These are phyloP conservation scores for Phytophthora pseudosyringae DNA, from an alignment of 352 stramenopile genomes.

Conservation along the genomic window DNA sequence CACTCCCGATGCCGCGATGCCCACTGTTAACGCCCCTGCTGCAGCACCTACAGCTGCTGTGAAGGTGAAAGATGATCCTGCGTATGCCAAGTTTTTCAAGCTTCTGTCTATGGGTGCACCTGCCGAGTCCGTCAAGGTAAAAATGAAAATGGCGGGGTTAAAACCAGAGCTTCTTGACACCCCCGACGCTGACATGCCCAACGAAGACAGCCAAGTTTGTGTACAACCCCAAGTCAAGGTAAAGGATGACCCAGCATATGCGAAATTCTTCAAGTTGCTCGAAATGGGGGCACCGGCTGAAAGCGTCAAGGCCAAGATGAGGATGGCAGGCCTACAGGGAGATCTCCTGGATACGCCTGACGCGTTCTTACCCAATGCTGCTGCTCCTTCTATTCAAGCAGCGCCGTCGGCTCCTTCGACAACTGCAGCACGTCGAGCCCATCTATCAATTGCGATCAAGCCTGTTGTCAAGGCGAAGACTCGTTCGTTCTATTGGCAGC, in stretches of 20 bases:
- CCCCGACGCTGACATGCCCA: constrained; percentile 52
- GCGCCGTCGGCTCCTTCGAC: constrained; percentile 15
- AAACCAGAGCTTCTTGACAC: constrained; percentile 76
- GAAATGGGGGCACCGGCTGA: constrained; percentile 64
- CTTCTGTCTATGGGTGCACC: constrained; percentile 67
- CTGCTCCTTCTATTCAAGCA: constrained; percentile 14
- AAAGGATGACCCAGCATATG: constrained; percentile 70
- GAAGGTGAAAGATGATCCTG: constrained; percentile 68
- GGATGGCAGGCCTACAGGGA: constrained; percentile 57
- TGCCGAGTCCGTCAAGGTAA: constrained; percentile 57
- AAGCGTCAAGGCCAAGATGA: constrained; percentile 76
- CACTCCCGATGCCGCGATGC: constrained; percentile 59
- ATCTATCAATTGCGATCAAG: constrained; percentile 72
- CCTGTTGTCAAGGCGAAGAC: constrained; percentile 65
- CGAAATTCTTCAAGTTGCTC: constrained; percentile 79
- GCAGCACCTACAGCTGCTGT: constrained; percentile 20
- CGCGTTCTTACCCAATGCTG: constrained; percentile 36
- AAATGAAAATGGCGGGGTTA: constrained; percentile 72
- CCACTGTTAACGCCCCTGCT: constrained; percentile 6
- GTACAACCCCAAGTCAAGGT: constrained; percentile 44
- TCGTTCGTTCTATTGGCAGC: constrained; percentile 80
- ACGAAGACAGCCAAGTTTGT: not conserved
- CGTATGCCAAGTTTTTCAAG: constrained; percentile 84
- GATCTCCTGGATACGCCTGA: constrained; percentile 71
- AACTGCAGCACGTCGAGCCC: constrained; percentile 41